A percentile compares a stretch with the other conserved stretches of the same genome.
Evolutionary conservation across 2,329 filamentous ascomycete genomes (phyloP).

Genomic region (Diplodia sapinea): DNA sequence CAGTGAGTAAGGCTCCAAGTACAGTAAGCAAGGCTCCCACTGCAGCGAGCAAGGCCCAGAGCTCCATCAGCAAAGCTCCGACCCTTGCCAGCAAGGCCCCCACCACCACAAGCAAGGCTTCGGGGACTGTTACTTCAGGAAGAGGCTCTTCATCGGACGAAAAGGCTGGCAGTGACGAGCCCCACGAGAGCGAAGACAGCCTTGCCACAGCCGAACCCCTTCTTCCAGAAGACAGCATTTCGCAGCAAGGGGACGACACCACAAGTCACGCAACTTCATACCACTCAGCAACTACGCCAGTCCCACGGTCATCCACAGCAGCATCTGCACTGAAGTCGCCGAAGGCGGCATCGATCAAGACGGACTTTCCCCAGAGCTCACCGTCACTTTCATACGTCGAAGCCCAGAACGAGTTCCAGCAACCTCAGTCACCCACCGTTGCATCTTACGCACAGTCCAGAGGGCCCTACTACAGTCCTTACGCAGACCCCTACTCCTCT

Average conservation of each 20-base stretch:
- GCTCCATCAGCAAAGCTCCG: not conserved
- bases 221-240: conserved; percentile 22
- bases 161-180: not conserved
- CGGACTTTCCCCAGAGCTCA: conserved; percentile 13
- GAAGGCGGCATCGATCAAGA: conserved; percentile 8
- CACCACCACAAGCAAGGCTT: conserved; percentile 6
- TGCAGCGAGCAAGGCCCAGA: not conserved
- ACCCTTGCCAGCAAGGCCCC: conserved; percentile 7
- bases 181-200: conserved; percentile 4
- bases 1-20: not conserved
- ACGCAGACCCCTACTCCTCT: conserved; percentile 53
- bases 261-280: conserved; percentile 21
- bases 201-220: conserved; percentile 3
- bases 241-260: conserved; percentile 26
- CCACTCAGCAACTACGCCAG: conserved; percentile 9
- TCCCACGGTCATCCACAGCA: not conserved
- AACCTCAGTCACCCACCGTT: conserved; percentile 16
- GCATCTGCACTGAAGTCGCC: not conserved
- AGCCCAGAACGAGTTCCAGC: conserved; percentile 11
- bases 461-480: conserved; percentile 42
- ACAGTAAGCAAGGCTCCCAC: not conserved
- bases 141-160: not conserved
- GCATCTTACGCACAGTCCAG: conserved; percentile 19
- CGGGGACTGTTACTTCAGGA: not conserved
- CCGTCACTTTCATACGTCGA: conserved; percentile 29